Conservation (phyloP, 345 rosid species). For the Populus ilicifolia region DNA sequence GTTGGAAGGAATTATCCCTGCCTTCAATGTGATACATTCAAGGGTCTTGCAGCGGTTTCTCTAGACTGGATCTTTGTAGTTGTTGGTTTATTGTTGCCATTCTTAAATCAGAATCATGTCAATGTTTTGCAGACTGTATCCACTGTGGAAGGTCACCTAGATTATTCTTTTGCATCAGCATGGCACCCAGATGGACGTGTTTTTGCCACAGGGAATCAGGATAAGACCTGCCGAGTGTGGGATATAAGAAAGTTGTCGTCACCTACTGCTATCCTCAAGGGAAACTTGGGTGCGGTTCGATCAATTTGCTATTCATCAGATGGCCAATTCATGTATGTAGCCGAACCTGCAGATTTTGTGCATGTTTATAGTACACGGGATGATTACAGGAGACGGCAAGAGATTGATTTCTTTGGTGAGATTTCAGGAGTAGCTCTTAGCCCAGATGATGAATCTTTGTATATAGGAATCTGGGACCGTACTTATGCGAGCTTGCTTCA, state of each 20-base stretch:
- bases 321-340: constrained; percentile 53
- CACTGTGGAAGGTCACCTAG: constrained; percentile 46
- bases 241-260: constrained; percentile 46
- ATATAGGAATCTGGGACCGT: constrained; percentile 61
- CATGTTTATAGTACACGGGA: constrained; percentile 46
- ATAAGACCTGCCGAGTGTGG: constrained; percentile 65
- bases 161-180: constrained; percentile 62
- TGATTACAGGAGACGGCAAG: constrained; percentile 40
- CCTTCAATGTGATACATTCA: background rate
- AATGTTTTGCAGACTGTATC: constrained; percentile 31
- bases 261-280: constrained; percentile 44
- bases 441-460: constrained; percentile 54
- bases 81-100: background rate
- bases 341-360: constrained; percentile 66
- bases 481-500: constrained; percentile 58
- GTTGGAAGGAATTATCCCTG: background rate
- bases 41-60: background rate
- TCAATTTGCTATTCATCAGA: constrained; percentile 53
- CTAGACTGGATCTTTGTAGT: background rate
- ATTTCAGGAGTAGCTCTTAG: constrained; percentile 59
- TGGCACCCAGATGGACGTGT: constrained; percentile 59
- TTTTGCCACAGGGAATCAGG: constrained; percentile 66
- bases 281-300: constrained; percentile 56
- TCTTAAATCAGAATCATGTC: background rate
- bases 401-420: constrained; percentile 70